Evolutionary conservation across 2,329 filamentous ascomycete species (phyloP), one percentile per base, ranked within the genome.

Genomic region (Plectosphaerella sp.): DNA sequence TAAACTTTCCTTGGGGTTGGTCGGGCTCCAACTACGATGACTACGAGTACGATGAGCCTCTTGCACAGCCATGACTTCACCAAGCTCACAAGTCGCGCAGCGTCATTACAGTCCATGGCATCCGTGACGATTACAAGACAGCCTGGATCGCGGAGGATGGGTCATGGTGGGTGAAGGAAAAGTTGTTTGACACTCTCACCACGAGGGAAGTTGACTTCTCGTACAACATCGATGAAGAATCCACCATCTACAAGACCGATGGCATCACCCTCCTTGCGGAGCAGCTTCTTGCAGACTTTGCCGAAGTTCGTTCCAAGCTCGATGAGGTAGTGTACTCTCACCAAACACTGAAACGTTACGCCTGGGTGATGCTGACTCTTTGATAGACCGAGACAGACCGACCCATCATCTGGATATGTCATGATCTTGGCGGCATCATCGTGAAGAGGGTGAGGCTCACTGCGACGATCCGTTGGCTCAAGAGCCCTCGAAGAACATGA

Each of bases 341-440:
- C 28, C 8, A 3, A 9, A 33, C 8, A 9, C 28, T 7, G 28
- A 12, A 3, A 12, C 28, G 2, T 15, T 45, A n/a, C n/a, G n/a
- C 14, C 5, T 22, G 7, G 10, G 18, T 14, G 22, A 45, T 45
- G 9, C 43, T 45, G 22, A 45, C 15, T 4, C 18, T 20, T 20
- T 18, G 43, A 14, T 8, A 25, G 11, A 20, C 25, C 7, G 16
- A 48, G 46, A 52, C 18, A 3, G 6, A 41, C 33, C 52, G 48
- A 15, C 48, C 52, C 16, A 54, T 54, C 22, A 41, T 54, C 16
- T 54, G 50, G 20, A 43, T 54, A 6, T 18, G 18, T 16, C 52
- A 54, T 14, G 52, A 54, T 18, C n/a, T 54, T 18, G 52, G 52
- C 3, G 52, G 52, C 22, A 39, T 33, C 5, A 54, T 54, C 7